Evolutionary conservation across 768 basidiomycete species (phyloP), one percentile per base, ranked within the genome.

Genomic region (Mycena belliarum): DNA sequence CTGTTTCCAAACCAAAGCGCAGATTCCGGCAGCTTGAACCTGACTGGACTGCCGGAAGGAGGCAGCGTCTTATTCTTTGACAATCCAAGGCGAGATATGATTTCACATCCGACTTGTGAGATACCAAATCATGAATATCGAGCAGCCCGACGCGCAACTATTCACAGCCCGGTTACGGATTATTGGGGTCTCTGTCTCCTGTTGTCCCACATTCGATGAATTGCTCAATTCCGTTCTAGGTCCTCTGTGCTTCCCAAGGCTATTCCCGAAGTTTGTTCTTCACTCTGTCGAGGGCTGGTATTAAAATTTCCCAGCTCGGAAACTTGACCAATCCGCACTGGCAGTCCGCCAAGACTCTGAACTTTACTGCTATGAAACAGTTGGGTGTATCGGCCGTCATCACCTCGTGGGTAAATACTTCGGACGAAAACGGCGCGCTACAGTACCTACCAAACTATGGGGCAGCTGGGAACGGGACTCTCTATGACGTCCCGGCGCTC

Each of bases 321-420:
- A 72, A 71, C 40, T 52, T 72, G 14, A 69, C 69, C 7, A 72
- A 72, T 44, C 70, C 71, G 10, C 71, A 72, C 52, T 72, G 69
- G 68, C 70, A 71, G 58, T 67, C 69, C 2, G 63, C 59, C 29
- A 72, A 72, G 55, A 67, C 65, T 6, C 58, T 72, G 24, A 59
- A 71, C 46, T 71, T 70, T 40, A 61, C 65, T 4, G 46, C 44
- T 4, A 49, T 70, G 28, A 60, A 51, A n/a, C 26, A 56, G 33
- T 38, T 57, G 41, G 70, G 70, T n/a, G 64, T 72, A 24, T 42
- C 52, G 4, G 71, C 57, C 18, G 64, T 68, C 21, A 66, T 71
- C 43, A 59, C 66, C 21, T 67, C 70, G 9, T 72, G 70, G 71
- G 65, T 66, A 11, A 52, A 65, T 49, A 68, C 69, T 2, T 72